Evolutionary conservation across 192 early-diverging fungal species (phyloP).

Genomic region (Backusella macrospora): DNA sequence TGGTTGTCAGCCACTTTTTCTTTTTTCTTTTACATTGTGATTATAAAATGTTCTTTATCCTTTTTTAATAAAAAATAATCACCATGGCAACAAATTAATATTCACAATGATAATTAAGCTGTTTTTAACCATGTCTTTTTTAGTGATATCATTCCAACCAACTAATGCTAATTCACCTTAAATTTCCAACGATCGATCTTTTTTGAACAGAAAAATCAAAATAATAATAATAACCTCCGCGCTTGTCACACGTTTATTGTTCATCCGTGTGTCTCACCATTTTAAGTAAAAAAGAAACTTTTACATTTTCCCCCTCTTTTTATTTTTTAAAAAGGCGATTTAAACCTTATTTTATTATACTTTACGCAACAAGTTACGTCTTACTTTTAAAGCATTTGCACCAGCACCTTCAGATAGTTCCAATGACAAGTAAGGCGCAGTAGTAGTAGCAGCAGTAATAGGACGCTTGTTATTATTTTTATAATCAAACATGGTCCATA

Average conservation of each 20-base stretch:
- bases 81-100: too few relatives aligned
- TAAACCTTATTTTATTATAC: background rate
- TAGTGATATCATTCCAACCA: background rate
- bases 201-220: constrained; percentile 12
- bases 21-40: background rate
- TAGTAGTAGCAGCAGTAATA: constrained; percentile 25
- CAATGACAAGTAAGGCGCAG: constrained; percentile 53
- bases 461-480: constrained; percentile 26
- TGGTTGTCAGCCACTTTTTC: constrained; percentile 17
- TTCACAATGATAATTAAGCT: too few relatives aligned
- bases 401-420: constrained; percentile 40
- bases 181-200: constrained; percentile 4
- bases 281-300: constrained; percentile 3
- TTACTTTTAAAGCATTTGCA: constrained; percentile 27
- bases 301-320: background rate
- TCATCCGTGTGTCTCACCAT: constrained; percentile 9
- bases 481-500: constrained; percentile 49
- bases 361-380: constrained; percentile 39
- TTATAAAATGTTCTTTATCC: too few relatives aligned
- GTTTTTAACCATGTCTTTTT: background rate
- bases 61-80: too few relatives aligned
- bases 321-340: constrained; percentile 13
- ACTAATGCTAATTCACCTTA: background rate
- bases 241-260: constrained; percentile 14
- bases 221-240: background rate